phyloP scores from a whole-genome alignment of 805 yeast species.

The Starmerella apicola region DNA sequence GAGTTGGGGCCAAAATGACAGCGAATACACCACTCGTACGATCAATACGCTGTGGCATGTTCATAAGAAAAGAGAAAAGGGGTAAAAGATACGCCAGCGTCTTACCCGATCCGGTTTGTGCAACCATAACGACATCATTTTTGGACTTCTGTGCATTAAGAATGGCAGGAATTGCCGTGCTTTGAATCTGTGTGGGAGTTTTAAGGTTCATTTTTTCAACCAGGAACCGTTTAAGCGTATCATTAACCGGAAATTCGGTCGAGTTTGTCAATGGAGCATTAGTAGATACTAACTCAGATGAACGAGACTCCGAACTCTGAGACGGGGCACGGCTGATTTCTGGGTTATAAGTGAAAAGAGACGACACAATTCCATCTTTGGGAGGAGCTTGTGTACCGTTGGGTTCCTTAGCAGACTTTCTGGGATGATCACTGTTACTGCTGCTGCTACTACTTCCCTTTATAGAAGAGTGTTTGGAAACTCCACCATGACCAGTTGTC shows the following conservation, averaged over 20 bases:
- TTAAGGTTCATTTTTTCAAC: conserved; percentile 16
- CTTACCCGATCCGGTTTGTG: conserved; percentile 98
- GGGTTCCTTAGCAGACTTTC: conserved; percentile 2
- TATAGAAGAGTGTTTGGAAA: conserved; percentile 10
- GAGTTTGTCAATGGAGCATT: conserved; percentile 75
- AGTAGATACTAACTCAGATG: conserved; percentile 39
- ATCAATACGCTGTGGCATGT: conserved; percentile 27
- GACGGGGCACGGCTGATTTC: conserved; percentile 30
- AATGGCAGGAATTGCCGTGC: conserved; percentile 59
- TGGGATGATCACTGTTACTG: conserved; percentile 3
- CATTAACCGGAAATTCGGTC: conserved; percentile 24
- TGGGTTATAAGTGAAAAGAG: conserved; percentile 65
- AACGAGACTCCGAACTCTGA: not conserved
- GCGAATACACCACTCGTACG: conserved; percentile 67
- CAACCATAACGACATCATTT: conserved; percentile 74
- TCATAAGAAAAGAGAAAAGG: conserved; percentile 58
- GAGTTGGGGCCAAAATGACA: conserved; percentile 77
- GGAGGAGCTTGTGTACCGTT: not conserved
- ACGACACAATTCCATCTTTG: conserved; percentile 49
- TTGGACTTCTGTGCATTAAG: conserved; percentile 26
- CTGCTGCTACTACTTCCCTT: conserved; percentile 18
- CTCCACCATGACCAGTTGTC: not conserved
- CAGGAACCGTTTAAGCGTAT: conserved; percentile 5
- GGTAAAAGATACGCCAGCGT: conserved; percentile 83
- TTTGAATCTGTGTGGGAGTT: conserved; percentile 77